A percentile compares a stretch with the other conserved stretches of the same genome.
phyloP scores from a whole-genome alignment of 306 rosid genomes.

The Prunus dulcis region DNA sequence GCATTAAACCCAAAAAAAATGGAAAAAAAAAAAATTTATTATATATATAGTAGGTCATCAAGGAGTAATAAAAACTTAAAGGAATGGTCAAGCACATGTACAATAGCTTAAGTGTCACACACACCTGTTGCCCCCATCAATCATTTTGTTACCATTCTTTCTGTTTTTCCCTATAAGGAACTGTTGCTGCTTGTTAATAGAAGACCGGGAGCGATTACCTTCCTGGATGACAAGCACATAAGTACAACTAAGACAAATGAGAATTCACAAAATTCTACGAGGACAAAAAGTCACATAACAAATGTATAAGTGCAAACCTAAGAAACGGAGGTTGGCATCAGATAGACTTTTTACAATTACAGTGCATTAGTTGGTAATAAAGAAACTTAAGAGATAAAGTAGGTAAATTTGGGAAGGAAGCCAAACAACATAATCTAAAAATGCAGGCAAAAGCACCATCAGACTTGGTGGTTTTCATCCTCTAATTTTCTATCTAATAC shows the following conservation, averaged over 20 bases:
- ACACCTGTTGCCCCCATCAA: slow-evolving; percentile 57
- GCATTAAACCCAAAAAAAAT: background rate
- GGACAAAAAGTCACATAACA: background rate
- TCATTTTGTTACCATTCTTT: slow-evolving; percentile 38
- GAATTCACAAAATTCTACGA: slow-evolving; percentile 14
- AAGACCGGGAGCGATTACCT: slow-evolving; percentile 39
- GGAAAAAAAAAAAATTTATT: background rate
- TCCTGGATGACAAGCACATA: slow-evolving; percentile 47
- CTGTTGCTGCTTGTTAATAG: slow-evolving; percentile 38
- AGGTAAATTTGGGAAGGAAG: slow-evolving; percentile 15
- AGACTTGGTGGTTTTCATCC: background rate
- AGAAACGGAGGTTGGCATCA: background rate
- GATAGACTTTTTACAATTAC: background rate
- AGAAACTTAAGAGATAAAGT: slow-evolving; percentile 1
- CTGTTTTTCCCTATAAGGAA: slow-evolving; percentile 43
- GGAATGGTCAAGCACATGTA: slow-evolving; percentile 12
- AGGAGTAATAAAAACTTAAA: slow-evolving; percentile 16
- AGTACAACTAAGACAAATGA: slow-evolving; percentile 13
- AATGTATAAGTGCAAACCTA: background rate
- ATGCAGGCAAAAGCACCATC: background rate
- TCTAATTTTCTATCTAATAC: background rate
- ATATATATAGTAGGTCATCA: background rate
- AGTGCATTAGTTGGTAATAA: slow-evolving; percentile 1
- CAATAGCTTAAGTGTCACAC: slow-evolving; percentile 30
- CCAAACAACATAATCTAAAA: slow-evolving; percentile 1